Conservation (phyloP, 2,329 filamentous ascomycete species). For the Magnaporthiopsis incrustans region DNA sequence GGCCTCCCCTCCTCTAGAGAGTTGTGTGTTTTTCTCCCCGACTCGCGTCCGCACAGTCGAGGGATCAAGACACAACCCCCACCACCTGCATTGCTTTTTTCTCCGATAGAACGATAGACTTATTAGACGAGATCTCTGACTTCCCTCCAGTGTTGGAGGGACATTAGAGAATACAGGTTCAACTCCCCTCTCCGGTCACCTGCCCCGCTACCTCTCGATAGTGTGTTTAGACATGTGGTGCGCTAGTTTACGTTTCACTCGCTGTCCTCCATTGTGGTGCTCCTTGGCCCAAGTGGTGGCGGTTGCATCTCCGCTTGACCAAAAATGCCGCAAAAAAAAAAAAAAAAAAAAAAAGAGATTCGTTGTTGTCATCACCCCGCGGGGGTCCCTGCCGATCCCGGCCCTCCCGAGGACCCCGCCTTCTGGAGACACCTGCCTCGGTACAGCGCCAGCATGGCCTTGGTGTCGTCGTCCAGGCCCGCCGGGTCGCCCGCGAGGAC, state of each 20-base stretch:
- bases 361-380: background rate
- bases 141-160: background rate
- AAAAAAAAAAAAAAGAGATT: background rate
- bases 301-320: background rate
- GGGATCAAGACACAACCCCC: background rate
- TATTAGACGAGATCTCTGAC: background rate
- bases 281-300: too few relatives aligned
- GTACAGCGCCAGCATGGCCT: slow-evolving; percentile 32
- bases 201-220: background rate
- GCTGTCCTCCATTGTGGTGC: too few relatives aligned
- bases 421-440: slow-evolving; percentile 31
- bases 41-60: background rate
- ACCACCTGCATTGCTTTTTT: background rate
- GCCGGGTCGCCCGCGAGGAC: slow-evolving; percentile 24
- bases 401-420: slow-evolving; percentile 2
- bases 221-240: too few relatives aligned
- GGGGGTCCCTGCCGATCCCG: background rate
- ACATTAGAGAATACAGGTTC: background rate
- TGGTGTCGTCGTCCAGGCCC: slow-evolving; percentile 36
- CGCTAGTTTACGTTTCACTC: background rate
- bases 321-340: background rate
- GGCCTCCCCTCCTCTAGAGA: background rate
- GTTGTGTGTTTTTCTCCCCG: background rate
- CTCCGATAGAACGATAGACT: background rate
- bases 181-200: background rate